Base-by-base conservation (phyloP, 345 rosid species). In the Populus simonii region DNA sequence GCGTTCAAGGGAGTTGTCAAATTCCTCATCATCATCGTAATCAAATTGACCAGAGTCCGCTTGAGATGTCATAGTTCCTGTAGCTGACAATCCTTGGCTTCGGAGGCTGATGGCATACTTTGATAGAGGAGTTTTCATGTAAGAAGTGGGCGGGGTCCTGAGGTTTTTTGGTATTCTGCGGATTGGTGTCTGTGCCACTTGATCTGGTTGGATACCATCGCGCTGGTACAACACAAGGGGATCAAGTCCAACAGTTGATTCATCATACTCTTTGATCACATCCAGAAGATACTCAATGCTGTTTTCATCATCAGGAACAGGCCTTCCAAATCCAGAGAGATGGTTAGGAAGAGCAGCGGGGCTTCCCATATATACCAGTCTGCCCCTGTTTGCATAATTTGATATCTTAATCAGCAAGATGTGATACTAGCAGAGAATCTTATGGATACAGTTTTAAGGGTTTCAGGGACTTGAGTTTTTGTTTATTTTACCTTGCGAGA, bases 211-310 rank as follows among this genome's bases (percentile, higher is more conserved):
- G 80, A 84, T 81, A 74, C 90, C 92, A 20, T 91, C 85, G 11
- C 83, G 75, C 63, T 89, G 92, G 83, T 88, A 91, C 70, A 86
- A 29, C 66, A 91, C 90, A 0, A 89, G 88, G 3, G 94, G 92
- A 27, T 89, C 91, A 0, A 91, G 86, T 65, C 98, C 96, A 6
- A 84, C 61, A 0, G 79, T 78, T 1, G 98, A 86, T 67, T 91
- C 97, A 61, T 90, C 92, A 33, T 90, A 90, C 80, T 90, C 94
- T 61, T 88, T 90, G 78, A 94, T 87, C 31, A 94, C 86, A 70
- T 94, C 96, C 3, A 94, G 87, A 38, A 93, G 91, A 78, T 90
- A 90, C 84, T 94, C 98, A 1, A 88, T 80, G 75, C 83, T 88
- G 83, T 89, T 92, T 82, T 92, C 94, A 0, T 92, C 91, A 45